Evolutionary conservation across 345 rosid species (phyloP), one percentile per base, ranked within the genome.

Genomic region (Camelina hispida): DNA sequence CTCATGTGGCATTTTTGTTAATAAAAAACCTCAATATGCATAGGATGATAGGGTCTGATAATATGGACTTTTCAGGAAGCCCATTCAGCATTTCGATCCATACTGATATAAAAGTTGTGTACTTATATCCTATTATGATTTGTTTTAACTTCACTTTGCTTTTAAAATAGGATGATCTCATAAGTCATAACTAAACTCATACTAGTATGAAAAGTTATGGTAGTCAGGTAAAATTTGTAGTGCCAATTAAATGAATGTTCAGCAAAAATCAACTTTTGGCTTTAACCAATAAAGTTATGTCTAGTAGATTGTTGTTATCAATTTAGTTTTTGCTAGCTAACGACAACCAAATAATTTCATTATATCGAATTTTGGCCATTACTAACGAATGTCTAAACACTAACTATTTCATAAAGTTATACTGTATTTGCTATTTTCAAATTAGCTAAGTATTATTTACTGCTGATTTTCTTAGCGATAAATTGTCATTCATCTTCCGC

Each of bases 61-160:
- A 53, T 53, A 68, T 68, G 52, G 13, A 23, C 46, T 47, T 44
- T 14, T 50, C 30, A 37, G 18, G 47, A 54, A 60, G 47, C 42
- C 16, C 58, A 50, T 16, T n/a, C 15, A 61, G 43, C 16, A 47
- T 50, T 23, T n/a, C 15, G 50, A 14, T 3, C 30, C 73, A 68
- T 55, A 42, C 10, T 38, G n/a, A 38, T 53, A n/a, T 55, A n/a
- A n/a, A 37, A 3, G 13, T 22, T 35, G 35, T 44, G 50, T 37
- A 17, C 3, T 3, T 10, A 34, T n/a, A 32, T 32, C 17, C 43
- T 61, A 23, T 22, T 53, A n/a, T n/a, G 25, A 23, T 54, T 68
- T 23, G 38, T 25, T 57, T 8, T 37, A 9, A 37, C 2, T 37
- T 56, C 14, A 25, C 55, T n/a, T 46, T 46, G 3, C 16, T 44